A percentile compares a stretch with the other conserved stretches of the same genome.
phyloP scores from a whole-genome alignment of 768 basidiomycete genomes.

The Punctularia strigosozonata region DNA sequence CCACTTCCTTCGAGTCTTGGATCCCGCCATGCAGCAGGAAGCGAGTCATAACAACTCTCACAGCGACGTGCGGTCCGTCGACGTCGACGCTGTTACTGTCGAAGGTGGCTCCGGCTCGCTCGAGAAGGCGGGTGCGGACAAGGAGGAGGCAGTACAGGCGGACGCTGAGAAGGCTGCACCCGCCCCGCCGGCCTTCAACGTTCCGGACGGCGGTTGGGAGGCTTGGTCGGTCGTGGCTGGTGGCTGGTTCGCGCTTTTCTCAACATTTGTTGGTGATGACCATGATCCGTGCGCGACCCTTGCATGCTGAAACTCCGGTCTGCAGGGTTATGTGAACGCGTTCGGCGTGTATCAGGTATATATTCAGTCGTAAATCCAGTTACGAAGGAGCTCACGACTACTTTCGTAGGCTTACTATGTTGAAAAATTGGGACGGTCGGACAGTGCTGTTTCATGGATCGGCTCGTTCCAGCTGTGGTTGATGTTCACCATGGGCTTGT shows the following conservation, averaged over 20 bases:
- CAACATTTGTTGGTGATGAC: neutral
- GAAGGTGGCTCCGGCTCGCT: too few species aligned
- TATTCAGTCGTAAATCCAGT: neutral
- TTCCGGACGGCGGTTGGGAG: slow-evolving; percentile 28
- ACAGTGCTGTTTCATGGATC: slow-evolving; percentile 18
- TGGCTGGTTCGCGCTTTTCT: slow-evolving; percentile 19
- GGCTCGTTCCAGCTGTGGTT: slow-evolving; percentile 21
- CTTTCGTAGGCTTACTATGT: neutral
- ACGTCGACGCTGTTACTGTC: too few species aligned
- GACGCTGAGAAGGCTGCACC: too few species aligned
- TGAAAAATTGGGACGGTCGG: too few species aligned
- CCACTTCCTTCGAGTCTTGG: too few species aligned
- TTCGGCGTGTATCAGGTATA: slow-evolving; percentile 21
- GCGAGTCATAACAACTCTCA: too few species aligned
- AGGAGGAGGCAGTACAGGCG: too few species aligned
- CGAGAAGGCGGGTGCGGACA: too few species aligned
- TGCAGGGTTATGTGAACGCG: slow-evolving; percentile 15
- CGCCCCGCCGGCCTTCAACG: slow-evolving; percentile 9
- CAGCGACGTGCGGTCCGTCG: too few species aligned
- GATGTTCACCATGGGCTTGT: slow-evolving; percentile 16
- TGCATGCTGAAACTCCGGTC: neutral
- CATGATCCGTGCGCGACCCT: neutral
- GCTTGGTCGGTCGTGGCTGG: slow-evolving; percentile 34
- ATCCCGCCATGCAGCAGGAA: too few species aligned
- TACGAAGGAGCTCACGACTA: slow-evolving; percentile 3